Conservation (phyloP, 108 stramenopile genomes). For the Pseudonitzschia delicatissima region DNA sequence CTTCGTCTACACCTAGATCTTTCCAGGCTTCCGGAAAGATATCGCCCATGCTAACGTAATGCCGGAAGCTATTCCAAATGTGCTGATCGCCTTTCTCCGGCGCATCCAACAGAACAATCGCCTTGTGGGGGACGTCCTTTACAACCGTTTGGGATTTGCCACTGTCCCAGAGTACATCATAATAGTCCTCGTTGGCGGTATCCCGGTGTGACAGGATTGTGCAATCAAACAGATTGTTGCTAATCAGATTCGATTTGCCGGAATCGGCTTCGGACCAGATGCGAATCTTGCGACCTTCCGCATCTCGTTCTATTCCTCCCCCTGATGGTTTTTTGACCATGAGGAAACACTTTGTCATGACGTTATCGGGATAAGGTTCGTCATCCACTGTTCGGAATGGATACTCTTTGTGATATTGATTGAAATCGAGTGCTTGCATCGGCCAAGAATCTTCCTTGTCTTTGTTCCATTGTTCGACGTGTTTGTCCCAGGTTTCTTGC, state of each 20-base stretch:
- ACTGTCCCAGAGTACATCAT: slow-evolving; percentile 12
- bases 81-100: slow-evolving; percentile 42
- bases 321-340: slow-evolving; percentile 31
- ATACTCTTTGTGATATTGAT: slow-evolving; percentile 27
- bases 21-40: slow-evolving; percentile 47
- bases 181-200: slow-evolving; percentile 2
- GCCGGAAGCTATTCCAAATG: slow-evolving; percentile 41
- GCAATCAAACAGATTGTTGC: slow-evolving; percentile 48
- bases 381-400: slow-evolving; percentile 17
- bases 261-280: slow-evolving; percentile 21
- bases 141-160: slow-evolving; percentile 26
- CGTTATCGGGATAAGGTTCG: slow-evolving; percentile 38
- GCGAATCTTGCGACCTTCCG: slow-evolving; percentile 27
- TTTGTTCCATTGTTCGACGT: slow-evolving; percentile 33
- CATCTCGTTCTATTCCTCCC: slow-evolving; percentile 22
- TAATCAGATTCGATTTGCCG: slow-evolving; percentile 17
- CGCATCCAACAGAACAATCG: slow-evolving; percentile 60
- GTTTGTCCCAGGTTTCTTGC: slow-evolving; percentile 70
- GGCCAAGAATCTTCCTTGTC: slow-evolving; percentile 48
- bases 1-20: too few species aligned
- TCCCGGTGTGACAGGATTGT: slow-evolving; percentile 6
- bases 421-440: slow-evolving; percentile 38
- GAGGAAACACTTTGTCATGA: slow-evolving; percentile 42
- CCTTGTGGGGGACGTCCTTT: slow-evolving; percentile 62
- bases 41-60: slow-evolving; percentile 65